These are phyloP conservation scores for Suillus americanus DNA, from an alignment of 768 basidiomycete genomes.

Conservation along the genomic window DNA sequence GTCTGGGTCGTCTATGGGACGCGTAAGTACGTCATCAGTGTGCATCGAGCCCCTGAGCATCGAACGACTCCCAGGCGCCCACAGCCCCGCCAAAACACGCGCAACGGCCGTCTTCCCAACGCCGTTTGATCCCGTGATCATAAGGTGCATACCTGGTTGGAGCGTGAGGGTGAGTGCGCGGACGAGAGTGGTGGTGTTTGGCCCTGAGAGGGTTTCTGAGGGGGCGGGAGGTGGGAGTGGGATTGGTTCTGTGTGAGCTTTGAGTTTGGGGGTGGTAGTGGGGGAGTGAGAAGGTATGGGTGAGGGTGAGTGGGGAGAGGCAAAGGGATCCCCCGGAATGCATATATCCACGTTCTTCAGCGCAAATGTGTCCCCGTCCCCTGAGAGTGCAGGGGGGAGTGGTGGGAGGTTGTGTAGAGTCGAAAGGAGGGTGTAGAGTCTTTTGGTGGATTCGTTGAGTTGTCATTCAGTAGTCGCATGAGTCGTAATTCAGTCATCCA, in stretches of 20 bases:
- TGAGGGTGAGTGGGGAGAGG: background rate
- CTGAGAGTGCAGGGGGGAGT: slow-evolving; percentile 39
- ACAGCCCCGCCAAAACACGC: slow-evolving; percentile 85
- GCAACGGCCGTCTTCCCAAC: slow-evolving; percentile 91
- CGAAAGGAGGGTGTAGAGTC: slow-evolving; percentile 85
- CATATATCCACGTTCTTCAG: slow-evolving; percentile 70
- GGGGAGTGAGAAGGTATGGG: background rate
- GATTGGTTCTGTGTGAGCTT: background rate
- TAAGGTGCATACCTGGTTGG: slow-evolving; percentile 75
- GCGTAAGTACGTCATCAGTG: background rate
- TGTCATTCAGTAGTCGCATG: background rate
- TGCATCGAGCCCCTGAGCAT: background rate
- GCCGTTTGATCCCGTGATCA: slow-evolving; percentile 93
- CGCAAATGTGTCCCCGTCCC: slow-evolving; percentile 47
- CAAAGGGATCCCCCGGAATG: slow-evolving; percentile 41
- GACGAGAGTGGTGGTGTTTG: slow-evolving; percentile 49
- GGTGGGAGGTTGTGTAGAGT: slow-evolving; percentile 74
- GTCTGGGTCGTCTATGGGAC: slow-evolving; percentile 35
- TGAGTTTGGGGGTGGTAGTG: background rate
- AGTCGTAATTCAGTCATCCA: background rate
- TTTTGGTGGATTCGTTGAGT: slow-evolving; percentile 15
- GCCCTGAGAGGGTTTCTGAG: slow-evolving; percentile 8
- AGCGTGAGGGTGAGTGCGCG: slow-evolving; percentile 66
- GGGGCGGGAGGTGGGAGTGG: background rate
- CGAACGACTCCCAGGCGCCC: slow-evolving; percentile 58